phyloP scores from a whole-genome alignment of 2,329 filamentous ascomycete genomes.

The Colletotrichum neosansevieriae region DNA sequence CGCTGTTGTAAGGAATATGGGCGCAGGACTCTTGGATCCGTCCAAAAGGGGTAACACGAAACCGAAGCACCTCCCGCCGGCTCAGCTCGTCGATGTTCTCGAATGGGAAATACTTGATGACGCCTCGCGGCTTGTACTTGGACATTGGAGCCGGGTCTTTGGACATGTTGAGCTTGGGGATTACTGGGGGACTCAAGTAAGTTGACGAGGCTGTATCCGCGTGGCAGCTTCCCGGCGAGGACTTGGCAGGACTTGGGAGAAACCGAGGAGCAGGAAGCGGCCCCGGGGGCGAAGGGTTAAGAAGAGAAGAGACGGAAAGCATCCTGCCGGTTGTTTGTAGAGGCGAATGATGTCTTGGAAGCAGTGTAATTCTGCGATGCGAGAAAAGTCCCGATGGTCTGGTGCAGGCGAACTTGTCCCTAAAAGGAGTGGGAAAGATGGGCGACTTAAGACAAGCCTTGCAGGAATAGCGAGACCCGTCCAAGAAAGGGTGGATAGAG shows the following conservation, averaged over 20 bases:
- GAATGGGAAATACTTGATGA: slow-evolving; percentile 79
- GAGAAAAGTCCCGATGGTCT: slow-evolving; percentile 26
- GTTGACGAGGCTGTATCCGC: slow-evolving; percentile 48
- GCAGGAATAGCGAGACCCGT: slow-evolving; percentile 41
- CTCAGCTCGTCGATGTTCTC: slow-evolving; percentile 73
- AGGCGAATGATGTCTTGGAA: slow-evolving; percentile 38
- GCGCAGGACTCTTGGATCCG: slow-evolving; percentile 71
- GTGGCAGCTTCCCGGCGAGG: slow-evolving; percentile 51
- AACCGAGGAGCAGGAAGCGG: slow-evolving; percentile 54
- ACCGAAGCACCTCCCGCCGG: slow-evolving; percentile 69
- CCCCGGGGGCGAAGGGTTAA: slow-evolving; percentile 70
- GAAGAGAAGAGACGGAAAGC: slow-evolving; percentile 74
- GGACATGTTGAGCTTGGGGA: slow-evolving; percentile 68
- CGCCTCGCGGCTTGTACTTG: slow-evolving; percentile 72
- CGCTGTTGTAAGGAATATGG: slow-evolving; percentile 94
- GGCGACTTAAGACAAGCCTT: slow-evolving; percentile 50
- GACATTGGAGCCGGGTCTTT: slow-evolving; percentile 75
- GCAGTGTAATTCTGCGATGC: slow-evolving; percentile 33
- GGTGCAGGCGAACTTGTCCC: slow-evolving; percentile 23
- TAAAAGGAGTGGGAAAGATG: slow-evolving; percentile 40
- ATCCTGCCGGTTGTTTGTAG: slow-evolving; percentile 57
- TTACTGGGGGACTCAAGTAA: slow-evolving; percentile 44
- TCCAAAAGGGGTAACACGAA: slow-evolving; percentile 74
- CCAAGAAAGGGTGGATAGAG: slow-evolving; percentile 39
- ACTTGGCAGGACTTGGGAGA: slow-evolving; percentile 55